A percentile compares a stretch with the other conserved stretches of the same genome.
These are phyloP conservation scores for Leccinum barrowsii DNA, from an alignment of 768 basidiomycete species.

Conservation along the genomic window DNA sequence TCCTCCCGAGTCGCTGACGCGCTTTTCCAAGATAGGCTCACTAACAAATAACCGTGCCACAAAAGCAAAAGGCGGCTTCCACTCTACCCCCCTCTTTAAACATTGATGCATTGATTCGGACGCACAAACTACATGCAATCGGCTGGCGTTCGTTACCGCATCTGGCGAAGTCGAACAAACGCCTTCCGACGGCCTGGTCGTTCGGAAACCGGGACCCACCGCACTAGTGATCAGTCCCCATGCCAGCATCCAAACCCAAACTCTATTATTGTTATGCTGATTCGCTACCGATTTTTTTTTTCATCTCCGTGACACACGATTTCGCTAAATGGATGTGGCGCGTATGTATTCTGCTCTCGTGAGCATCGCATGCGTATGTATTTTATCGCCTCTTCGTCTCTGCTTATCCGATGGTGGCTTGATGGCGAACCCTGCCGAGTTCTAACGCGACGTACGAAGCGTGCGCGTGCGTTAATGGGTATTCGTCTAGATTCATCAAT, in stretches of 20 bases:
- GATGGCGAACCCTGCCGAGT: neutral
- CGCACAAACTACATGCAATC: neutral
- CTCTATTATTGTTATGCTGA: neutral
- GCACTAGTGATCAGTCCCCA: neutral
- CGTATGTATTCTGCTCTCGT: neutral
- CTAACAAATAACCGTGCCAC: neutral
- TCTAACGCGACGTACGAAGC: neutral
- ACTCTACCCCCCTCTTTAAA: slow-evolving; percentile 6
- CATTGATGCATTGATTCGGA: neutral
- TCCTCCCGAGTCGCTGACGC: neutral
- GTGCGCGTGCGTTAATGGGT: neutral
- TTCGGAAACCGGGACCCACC: neutral
- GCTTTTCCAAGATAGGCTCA: neutral
- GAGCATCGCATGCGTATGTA: neutral
- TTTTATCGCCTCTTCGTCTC: neutral
- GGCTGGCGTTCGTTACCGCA: slow-evolving; percentile 1
- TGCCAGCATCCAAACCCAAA: neutral
- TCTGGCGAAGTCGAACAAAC: neutral
- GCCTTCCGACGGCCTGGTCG: neutral
- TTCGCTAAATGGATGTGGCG: neutral
- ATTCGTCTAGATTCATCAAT: neutral
- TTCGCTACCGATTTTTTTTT: neutral
- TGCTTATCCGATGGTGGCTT: neutral
- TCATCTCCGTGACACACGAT: neutral
- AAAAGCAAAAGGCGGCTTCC: neutral